A percentile compares a stretch with the other conserved stretches of the same genome.
phyloP scores from a whole-genome alignment of 352 stramenopile genomes.

The Pythium aphanidermatum region DNA sequence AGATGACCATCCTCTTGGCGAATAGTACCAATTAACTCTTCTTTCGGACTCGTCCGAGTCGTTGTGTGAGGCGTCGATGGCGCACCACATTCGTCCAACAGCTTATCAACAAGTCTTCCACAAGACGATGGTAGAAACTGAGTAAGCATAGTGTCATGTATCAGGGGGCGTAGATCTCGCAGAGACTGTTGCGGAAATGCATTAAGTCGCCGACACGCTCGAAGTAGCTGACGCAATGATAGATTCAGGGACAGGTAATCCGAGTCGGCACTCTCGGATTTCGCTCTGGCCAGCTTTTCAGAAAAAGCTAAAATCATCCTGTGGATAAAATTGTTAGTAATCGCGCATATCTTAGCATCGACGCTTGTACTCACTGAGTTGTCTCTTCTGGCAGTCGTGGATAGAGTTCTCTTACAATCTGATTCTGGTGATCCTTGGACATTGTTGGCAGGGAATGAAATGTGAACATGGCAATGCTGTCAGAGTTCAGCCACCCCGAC shows the following conservation, averaged over 20 bases:
- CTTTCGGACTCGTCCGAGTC: neutral
- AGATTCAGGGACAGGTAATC: constrained; percentile 51
- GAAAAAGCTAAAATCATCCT: constrained; percentile 54
- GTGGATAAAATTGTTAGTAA: too few species aligned
- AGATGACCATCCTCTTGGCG: constrained; percentile 32
- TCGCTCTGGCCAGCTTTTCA: constrained; percentile 38
- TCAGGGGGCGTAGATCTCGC: constrained; percentile 45
- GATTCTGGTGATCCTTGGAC: constrained; percentile 29
- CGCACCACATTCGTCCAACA: constrained; percentile 43
- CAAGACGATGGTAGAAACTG: constrained; percentile 65
- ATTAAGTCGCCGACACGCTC: constrained; percentile 55
- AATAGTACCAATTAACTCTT: constrained; percentile 26
- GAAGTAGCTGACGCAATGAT: constrained; percentile 61
- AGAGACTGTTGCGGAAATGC: constrained; percentile 62
- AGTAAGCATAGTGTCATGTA: constrained; percentile 76
- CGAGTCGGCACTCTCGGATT: constrained; percentile 32
- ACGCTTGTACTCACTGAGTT: constrained; percentile 51
- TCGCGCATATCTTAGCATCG: too few species aligned
- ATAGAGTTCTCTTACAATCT: constrained; percentile 47
- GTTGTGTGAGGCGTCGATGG: constrained; percentile 11
- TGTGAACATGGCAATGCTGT: constrained; percentile 75
- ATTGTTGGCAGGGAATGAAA: constrained; percentile 56
- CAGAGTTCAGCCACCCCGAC: constrained; percentile 62
- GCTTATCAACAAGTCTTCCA: constrained; percentile 35
- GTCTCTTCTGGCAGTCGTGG: constrained; percentile 45